A percentile compares a stretch with the other conserved stretches of the same genome.
These are phyloP conservation scores for Cylindrodendrum hubeiense DNA, from an alignment of 2,329 filamentous ascomycete species.

Conservation along the genomic window DNA sequence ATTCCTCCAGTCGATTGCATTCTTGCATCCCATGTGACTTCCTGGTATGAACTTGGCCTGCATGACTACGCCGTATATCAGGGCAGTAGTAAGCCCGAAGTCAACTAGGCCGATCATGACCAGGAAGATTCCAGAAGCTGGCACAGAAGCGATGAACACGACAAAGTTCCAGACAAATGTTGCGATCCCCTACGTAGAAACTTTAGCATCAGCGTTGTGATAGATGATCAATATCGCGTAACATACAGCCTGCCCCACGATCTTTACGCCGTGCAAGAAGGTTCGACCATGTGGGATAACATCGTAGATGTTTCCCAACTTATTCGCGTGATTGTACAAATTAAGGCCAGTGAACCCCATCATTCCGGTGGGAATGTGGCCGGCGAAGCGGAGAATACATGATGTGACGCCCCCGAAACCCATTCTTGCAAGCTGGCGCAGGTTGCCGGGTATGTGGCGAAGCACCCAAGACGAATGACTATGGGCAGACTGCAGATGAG, in stretches of 20 bases:
- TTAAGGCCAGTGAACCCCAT: background rate
- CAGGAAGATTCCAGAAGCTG: background rate
- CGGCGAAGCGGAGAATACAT: background rate
- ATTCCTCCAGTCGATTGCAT: conserved; percentile 1
- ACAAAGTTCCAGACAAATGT: conserved; percentile 13
- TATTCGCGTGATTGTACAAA: background rate
- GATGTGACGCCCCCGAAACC: background rate
- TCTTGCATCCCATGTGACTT: background rate
- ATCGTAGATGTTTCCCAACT: conserved; percentile 2
- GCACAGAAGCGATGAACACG: background rate
- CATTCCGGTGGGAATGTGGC: conserved; percentile 2
- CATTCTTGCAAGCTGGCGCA: too few species aligned
- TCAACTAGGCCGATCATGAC: background rate
- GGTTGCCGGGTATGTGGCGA: background rate
- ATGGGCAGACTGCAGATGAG: background rate
- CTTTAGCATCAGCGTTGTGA: background rate
- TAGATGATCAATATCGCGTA: too few species aligned
- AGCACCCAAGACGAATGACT: too few species aligned
- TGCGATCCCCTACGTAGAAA: background rate
- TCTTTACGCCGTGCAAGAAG: conserved; percentile 7
- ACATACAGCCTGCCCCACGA: background rate
- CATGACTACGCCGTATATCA: background rate
- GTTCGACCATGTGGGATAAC: background rate
- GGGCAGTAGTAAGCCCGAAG: background rate
- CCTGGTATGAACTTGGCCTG: conserved; percentile 6